Evolutionary conservation across 2,329 filamentous ascomycete species (phyloP).

Genomic region (Thelonectria olida): DNA sequence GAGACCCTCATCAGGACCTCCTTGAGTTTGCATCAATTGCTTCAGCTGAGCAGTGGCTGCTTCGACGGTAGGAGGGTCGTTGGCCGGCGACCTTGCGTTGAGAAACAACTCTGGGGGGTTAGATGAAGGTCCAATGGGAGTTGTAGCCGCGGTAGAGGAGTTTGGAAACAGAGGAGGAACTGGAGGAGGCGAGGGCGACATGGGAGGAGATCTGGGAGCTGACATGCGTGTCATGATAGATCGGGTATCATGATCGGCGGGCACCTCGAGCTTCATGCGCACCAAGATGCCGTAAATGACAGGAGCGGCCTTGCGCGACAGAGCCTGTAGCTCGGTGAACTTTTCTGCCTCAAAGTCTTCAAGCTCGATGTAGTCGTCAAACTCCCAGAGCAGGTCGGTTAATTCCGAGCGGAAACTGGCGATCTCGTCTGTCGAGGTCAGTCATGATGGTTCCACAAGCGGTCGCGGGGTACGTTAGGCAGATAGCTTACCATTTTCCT

Average conservation of each 20-base stretch:
- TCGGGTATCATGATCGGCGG: conserved; percentile 36
- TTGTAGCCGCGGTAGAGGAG: conserved; percentile 17
- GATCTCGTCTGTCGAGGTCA: conserved; percentile 56
- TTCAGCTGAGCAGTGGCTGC: conserved; percentile 43
- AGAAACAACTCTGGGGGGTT: conserved; percentile 11
- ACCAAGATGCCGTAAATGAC: conserved; percentile 60
- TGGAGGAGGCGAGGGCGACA: conserved; percentile 35
- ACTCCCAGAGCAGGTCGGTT: conserved; percentile 63
- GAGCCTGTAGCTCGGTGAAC: conserved; percentile 57
- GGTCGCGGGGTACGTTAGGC: conserved; percentile 9
- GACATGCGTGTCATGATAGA: conserved; percentile 41
- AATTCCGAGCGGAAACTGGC: conserved; percentile 57
- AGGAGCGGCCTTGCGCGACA: conserved; percentile 59
- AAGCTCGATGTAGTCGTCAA: conserved; percentile 62
- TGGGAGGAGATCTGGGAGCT: conserved; percentile 40
- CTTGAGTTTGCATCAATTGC: conserved; percentile 39
- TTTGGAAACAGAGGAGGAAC: conserved; percentile 36
- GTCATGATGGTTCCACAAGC: not conserved
- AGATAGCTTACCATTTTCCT: conserved; percentile 59
- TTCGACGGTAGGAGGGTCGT: conserved; percentile 38
- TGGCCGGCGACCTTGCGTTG: conserved; percentile 19
- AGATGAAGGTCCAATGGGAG: not conserved
- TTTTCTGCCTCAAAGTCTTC: conserved; percentile 61
- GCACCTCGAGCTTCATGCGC: conserved; percentile 61
- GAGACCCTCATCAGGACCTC: conserved; percentile 38